phyloP scores from a whole-genome alignment of 2,329 filamentous ascomycete genomes.

The Fusarium annulatum region DNA sequence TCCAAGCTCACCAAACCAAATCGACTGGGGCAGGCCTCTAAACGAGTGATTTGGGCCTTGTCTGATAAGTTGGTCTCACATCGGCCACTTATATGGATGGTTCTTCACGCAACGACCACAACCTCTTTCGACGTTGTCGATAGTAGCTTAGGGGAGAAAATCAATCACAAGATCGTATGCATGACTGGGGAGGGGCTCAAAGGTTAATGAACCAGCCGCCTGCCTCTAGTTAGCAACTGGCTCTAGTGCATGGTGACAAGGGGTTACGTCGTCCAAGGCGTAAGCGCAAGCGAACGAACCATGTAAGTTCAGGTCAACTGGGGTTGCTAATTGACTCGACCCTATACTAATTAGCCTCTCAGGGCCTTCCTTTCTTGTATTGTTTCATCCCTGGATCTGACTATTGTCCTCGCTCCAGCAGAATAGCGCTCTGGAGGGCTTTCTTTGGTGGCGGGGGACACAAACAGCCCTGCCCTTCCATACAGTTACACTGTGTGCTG shows the following conservation, averaged over 20 bases:
- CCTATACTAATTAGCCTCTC: neutral
- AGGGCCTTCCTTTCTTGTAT: constrained; percentile 13
- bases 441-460: constrained; percentile 17
- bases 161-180: constrained; percentile 1
- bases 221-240: neutral
- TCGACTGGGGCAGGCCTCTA: constrained; percentile 16
- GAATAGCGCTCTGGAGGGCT: constrained; percentile 2
- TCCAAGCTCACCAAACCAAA: constrained; percentile 5
- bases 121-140: constrained; percentile 4
- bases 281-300: constrained; percentile 14
- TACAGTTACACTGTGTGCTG: neutral
- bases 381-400: constrained; percentile 25
- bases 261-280: constrained; percentile 14
- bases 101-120: constrained; percentile 1
- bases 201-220: constrained; percentile 28
- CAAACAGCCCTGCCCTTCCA: constrained; percentile 2
- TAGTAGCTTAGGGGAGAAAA: neutral
- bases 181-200: constrained; percentile 16
- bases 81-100: constrained; percentile 7
- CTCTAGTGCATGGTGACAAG: constrained; percentile 29
- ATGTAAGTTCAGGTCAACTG: constrained; percentile 10
- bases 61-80: neutral
- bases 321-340: constrained; percentile 7
- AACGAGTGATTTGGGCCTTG: constrained; percentile 34
- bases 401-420: neutral